Evolutionary conservation across 2,329 filamentous ascomycete genomes (phyloP), one percentile per base, ranked within the genome.

Genomic region (Pezicula carpinea): DNA sequence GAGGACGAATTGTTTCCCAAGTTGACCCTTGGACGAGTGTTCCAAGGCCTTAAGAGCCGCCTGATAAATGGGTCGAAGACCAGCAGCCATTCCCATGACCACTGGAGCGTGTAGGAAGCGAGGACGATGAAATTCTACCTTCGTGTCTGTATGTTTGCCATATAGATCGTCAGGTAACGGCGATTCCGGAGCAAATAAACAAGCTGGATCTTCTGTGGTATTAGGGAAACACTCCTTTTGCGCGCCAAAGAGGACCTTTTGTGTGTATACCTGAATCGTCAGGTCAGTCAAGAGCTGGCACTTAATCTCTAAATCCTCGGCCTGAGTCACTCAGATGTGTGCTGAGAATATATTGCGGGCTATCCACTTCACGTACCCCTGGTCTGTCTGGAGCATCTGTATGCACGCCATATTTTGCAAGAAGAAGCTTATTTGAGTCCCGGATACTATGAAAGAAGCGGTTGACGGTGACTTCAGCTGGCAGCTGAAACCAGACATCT

Each of bases 401-500:
- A n/a, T 15, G 13, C 22, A 33, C 23, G 4, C 57, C 58, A 39
- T 61, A 58, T 39, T 49, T 52, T 26, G 53, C 15, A 8, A 52
- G 47, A 1, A 81, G 58, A 11, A 69, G 67, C 23, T 59, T 54
- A 48, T 80, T 79, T 13, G 71, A 72, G 46, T 71, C 69, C 15
- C 65, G 63, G n/a, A 75, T 53, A 17, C 75, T 62, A 3, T 64
- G 63, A 47, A 75, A 69, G 54, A 80, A 83, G 31, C 79, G 70
- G 45, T 69, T 64, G n/a, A 83, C 71, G 48, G 80, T 60, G 5
- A 82, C 67, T 39, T 77, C 71, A 6, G 75, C 73, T 0, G 77
- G 76, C 4, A 83, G 63, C 60, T 83, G 80, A 51, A 83, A 77
- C 2, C 72, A 69, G 44, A 79, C 73, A 51, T 74, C 68, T 5